A percentile compares a stretch with the other conserved stretches of the same genome.
These are phyloP conservation scores for Cladophialophora chaetospira DNA, from an alignment of 2,329 filamentous ascomycete species.

Conservation along the genomic window DNA sequence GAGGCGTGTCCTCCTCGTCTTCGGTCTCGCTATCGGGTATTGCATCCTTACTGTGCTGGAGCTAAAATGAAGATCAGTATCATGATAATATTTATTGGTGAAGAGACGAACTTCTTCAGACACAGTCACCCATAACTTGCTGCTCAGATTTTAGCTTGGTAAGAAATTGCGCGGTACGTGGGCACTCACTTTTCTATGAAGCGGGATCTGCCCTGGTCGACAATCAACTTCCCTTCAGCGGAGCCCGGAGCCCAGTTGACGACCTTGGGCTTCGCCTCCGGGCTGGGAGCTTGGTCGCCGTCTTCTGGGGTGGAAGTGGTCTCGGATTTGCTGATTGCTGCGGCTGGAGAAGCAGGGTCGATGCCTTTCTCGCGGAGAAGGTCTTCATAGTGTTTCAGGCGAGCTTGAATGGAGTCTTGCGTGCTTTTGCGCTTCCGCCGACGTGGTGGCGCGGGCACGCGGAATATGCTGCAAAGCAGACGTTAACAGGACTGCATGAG, in stretches of 20 bases:
- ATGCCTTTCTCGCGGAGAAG: slow-evolving; percentile 68
- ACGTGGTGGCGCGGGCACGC: slow-evolving; percentile 52
- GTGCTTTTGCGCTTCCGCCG: slow-evolving; percentile 63
- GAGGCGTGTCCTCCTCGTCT: slow-evolving; percentile 26
- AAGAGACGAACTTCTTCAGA: slow-evolving; percentile 14
- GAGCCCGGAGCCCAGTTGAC: neutral
- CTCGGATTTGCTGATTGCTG: slow-evolving; percentile 49
- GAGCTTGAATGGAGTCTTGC: slow-evolving; percentile 69
- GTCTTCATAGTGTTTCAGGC: slow-evolving; percentile 67
- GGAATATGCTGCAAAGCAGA: slow-evolving; percentile 1
- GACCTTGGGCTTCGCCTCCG: neutral
- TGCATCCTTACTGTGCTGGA: slow-evolving; percentile 13
- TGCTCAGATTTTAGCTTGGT: slow-evolving; percentile 3
- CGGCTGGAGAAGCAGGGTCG: slow-evolving; percentile 57
- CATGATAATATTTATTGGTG: neutral
- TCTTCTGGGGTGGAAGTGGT: slow-evolving; percentile 2
- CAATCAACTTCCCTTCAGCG: slow-evolving; percentile 3
- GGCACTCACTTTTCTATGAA: slow-evolving; percentile 22
- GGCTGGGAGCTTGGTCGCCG: neutral
- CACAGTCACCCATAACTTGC: slow-evolving; percentile 16
- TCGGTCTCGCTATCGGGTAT: slow-evolving; percentile 23
- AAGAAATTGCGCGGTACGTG: slow-evolving; percentile 3
- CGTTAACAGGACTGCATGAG: slow-evolving; percentile 31
- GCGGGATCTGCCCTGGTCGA: slow-evolving; percentile 27
- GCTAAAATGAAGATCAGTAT: slow-evolving; percentile 7